Percentiles rank a stretch among this genome's conserved stretches.
phyloP scores from a whole-genome alignment of 2,329 filamentous ascomycete species.

The Ascosphaera apis region DNA sequence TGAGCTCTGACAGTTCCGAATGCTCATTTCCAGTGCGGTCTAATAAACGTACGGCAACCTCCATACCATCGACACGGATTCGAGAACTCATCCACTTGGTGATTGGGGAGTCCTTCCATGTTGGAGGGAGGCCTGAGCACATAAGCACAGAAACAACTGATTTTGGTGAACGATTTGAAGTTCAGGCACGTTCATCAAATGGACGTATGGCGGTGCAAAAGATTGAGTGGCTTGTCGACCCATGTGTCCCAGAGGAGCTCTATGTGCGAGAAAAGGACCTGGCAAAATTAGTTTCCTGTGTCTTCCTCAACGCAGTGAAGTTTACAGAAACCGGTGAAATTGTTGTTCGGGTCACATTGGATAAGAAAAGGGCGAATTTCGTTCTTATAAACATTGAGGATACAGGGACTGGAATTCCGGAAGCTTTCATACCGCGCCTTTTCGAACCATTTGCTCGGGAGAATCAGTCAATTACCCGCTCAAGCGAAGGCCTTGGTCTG shows the following conservation, averaged over 20 bases:
- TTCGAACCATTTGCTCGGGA: slow-evolving; percentile 49
- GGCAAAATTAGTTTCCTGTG: slow-evolving; percentile 38
- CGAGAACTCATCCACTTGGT: slow-evolving; percentile 23
- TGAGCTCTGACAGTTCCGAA: slow-evolving; percentile 13
- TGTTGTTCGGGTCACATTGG: slow-evolving; percentile 30
- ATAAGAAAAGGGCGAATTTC: slow-evolving; percentile 24
- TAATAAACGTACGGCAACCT: slow-evolving; percentile 8
- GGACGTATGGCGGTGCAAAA: slow-evolving; percentile 21
- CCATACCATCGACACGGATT: slow-evolving; percentile 20
- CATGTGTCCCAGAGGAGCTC: slow-evolving; percentile 22
- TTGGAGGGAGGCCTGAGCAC: slow-evolving; percentile 25
- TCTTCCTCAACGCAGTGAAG: slow-evolving; percentile 45
- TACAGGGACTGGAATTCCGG: slow-evolving; percentile 44
- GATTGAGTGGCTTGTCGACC: slow-evolving; percentile 26
- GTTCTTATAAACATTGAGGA: slow-evolving; percentile 40
- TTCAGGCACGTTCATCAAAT: slow-evolving; percentile 21
- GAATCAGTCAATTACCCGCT: slow-evolving; percentile 42
- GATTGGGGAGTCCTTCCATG: slow-evolving; percentile 25
- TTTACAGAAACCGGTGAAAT: slow-evolving; percentile 45
- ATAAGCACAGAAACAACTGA: slow-evolving; percentile 21
- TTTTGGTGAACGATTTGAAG: slow-evolving; percentile 23
- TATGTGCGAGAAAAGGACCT: slow-evolving; percentile 38
- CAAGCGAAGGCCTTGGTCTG: slow-evolving; percentile 44
- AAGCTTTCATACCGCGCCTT: slow-evolving; percentile 39
- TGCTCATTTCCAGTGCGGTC: not conserved